A percentile compares a stretch with the other conserved stretches of the same genome.
phyloP scores from a whole-genome alignment of 768 basidiomycete species.

The Trametes cubensis region DNA sequence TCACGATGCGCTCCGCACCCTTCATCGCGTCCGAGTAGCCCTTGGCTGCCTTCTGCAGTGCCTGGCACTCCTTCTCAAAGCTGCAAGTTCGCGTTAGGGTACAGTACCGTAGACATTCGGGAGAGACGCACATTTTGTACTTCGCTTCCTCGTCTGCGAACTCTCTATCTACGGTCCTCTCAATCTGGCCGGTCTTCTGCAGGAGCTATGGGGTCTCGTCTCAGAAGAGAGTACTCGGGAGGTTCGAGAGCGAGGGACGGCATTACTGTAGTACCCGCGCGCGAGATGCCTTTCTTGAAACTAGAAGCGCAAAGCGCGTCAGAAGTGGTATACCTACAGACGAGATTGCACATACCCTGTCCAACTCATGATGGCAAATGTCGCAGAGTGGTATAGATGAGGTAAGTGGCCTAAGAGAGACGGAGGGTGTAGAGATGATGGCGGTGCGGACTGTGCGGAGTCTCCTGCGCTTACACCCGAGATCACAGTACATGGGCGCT shows the following conservation, averaged over 20 bases:
- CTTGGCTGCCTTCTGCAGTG: constrained; percentile 94
- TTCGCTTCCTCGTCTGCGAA: constrained; percentile 92
- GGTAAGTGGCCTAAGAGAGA: not conserved
- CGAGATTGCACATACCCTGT: constrained; percentile 12
- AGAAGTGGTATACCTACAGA: not conserved
- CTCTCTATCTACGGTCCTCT: constrained; percentile 91
- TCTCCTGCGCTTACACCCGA: not conserved
- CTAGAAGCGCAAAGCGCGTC: not conserved
- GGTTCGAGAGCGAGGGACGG: not conserved
- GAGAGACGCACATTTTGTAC: constrained; percentile 73
- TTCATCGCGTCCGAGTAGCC: constrained; percentile 93
- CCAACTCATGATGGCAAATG: constrained; percentile 18
- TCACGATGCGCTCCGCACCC: constrained; percentile 49
- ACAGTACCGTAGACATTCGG: not conserved
- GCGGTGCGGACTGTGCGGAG: constrained; percentile 1
- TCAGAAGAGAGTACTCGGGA: not conserved
- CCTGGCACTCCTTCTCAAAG: constrained; percentile 94
- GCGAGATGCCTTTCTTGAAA: constrained; percentile 26
- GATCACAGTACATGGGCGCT: constrained; percentile 3
- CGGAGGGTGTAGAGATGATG: not conserved
- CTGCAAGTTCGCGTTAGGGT: constrained; percentile 42
- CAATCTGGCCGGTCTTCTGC: constrained; percentile 98
- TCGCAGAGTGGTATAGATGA: not conserved
- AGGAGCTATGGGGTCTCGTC: constrained; percentile 58
- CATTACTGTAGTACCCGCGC: constrained; percentile 22